Evolutionary conservation across 2,329 filamentous ascomycete genomes (phyloP).

Genomic region (Xylariales sp.): DNA sequence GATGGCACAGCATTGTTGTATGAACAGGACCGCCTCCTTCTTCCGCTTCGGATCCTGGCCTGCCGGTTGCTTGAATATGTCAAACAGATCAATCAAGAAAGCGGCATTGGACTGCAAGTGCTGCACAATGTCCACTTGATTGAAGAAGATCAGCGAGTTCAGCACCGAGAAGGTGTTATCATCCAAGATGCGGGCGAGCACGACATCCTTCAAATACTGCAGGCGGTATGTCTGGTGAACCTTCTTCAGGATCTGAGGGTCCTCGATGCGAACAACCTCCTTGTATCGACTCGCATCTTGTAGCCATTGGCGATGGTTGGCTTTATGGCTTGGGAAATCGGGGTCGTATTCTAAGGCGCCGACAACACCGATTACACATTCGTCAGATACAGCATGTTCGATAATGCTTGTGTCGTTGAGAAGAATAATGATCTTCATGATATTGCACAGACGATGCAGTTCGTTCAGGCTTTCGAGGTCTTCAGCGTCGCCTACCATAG

Average conservation of each 20-base stretch:
- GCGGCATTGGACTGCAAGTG: constrained; percentile 78
- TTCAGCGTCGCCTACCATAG: constrained; percentile 83
- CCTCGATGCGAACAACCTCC: constrained; percentile 90
- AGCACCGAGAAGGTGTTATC: constrained; percentile 97
- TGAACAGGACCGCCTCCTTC: constrained; percentile 92
- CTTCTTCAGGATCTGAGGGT: constrained; percentile 75
- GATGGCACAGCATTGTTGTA: constrained; percentile 92
- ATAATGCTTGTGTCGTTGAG: constrained; percentile 95
- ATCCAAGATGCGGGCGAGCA: constrained; percentile 90
- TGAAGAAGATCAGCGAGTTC: constrained; percentile 97
- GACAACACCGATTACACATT: constrained; percentile 85
- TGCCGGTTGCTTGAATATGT: constrained; percentile 70
- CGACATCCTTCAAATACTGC: constrained; percentile 97
- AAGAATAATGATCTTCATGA: constrained; percentile 94
- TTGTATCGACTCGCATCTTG: constrained; percentile 87
- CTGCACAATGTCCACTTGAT: constrained; percentile 96
- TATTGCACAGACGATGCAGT: constrained; percentile 89
- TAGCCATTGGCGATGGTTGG: constrained; percentile 92
- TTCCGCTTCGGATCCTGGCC: constrained; percentile 66
- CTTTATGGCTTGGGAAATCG: constrained; percentile 95
- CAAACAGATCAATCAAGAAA: constrained; percentile 83
- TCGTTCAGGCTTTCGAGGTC: constrained; percentile 84
- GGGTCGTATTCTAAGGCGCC: constrained; percentile 97
- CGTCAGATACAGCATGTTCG: constrained; percentile 86
- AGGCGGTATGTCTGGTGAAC: constrained; percentile 95